Base-by-base conservation (phyloP, 768 basidiomycete species). In the Gloeopeniophorella convolvens region DNA sequence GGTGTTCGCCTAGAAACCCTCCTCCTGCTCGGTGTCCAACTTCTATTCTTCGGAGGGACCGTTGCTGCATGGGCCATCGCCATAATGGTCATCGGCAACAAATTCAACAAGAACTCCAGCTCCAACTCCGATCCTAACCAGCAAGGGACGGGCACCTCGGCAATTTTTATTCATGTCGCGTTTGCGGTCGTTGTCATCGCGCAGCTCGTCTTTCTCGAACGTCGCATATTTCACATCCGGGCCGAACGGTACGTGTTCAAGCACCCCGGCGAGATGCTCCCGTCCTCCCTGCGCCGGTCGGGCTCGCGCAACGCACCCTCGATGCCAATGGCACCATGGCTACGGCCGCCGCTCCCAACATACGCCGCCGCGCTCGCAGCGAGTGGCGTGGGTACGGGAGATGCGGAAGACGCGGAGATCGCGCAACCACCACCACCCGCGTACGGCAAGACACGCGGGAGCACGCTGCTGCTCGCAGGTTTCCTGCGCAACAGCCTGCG, bases 401-500 rank as follows among this genome's bases (percentile, higher is more conserved):
- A 87, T 63, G 83, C 84, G 23, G 85, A 87, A 57, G 84, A 85
- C 62, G 70, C 78, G 60, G 62, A 75, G 31, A 87, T 85, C 50
- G 84, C 83, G 3, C 73, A 70, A 16, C 73, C 79, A 4, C 84
- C 85, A 1, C 85, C 85, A 6, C 85, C 85, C 9, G 82, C 82
- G n/a, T 87, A 87, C 62, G 85, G 85, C 20, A 74, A 84, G 57
- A 83, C 82, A 16, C 74, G 84, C 41, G 83, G 82, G 30, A 84
- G 81, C 66, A 82, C 72, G 16, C 69, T 86, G 36, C 59, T 86
- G 36, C 69, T 85, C 16, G 60, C 74, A 1, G 78, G 80, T 5
- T 75, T 72, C 62, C 60, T 83, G 42, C 48, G 55, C 27, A 40
- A 46, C 49, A 53, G 56, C 26, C 35, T 56, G 35, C 48, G 53